These are phyloP conservation scores for Amaranthus hypochondriacus DNA, from an alignment of 148 eudicot species.

Conservation along the genomic window DNA sequence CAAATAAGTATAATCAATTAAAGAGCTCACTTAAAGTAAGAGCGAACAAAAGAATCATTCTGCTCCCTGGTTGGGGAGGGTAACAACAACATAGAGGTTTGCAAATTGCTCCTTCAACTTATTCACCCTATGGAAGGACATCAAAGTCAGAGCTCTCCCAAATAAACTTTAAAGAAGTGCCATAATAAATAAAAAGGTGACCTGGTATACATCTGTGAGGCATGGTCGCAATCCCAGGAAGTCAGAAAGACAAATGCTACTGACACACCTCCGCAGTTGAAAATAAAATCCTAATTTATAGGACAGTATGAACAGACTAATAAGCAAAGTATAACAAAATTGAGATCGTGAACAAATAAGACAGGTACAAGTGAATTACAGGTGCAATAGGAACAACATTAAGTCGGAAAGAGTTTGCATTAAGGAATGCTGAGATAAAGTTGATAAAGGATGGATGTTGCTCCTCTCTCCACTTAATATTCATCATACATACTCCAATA, in stretches of 20 bases:
- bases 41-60: constrained; percentile 64
- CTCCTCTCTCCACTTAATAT: constrained; percentile 70
- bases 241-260: constrained; percentile 87
- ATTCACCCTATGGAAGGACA: constrained; percentile 46
- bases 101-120: constrained; percentile 88
- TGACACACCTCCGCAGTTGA: constrained; percentile 87
- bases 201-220: constrained; percentile 55
- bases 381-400: constrained; percentile 76
- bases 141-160: constrained; percentile 16
- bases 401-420: constrained; percentile 68
- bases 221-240: constrained; percentile 47
- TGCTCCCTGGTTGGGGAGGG: constrained; percentile 82
- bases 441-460: constrained; percentile 81
- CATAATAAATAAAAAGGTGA: constrained; percentile 19
- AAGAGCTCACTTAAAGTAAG: constrained; percentile 67
- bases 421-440: constrained; percentile 66
- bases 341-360: neutral
- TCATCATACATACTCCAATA: constrained; percentile 89
- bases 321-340: neutral
- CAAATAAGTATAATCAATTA: neutral
- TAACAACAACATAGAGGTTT: constrained; percentile 74
- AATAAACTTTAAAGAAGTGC: neutral
- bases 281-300: constrained; percentile 77
- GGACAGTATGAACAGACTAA: neutral
- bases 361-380: constrained; percentile 32